phyloP scores from a whole-genome alignment of 1,284 basidiomycete genomes.

The Phylloboletellus chloephorus region DNA sequence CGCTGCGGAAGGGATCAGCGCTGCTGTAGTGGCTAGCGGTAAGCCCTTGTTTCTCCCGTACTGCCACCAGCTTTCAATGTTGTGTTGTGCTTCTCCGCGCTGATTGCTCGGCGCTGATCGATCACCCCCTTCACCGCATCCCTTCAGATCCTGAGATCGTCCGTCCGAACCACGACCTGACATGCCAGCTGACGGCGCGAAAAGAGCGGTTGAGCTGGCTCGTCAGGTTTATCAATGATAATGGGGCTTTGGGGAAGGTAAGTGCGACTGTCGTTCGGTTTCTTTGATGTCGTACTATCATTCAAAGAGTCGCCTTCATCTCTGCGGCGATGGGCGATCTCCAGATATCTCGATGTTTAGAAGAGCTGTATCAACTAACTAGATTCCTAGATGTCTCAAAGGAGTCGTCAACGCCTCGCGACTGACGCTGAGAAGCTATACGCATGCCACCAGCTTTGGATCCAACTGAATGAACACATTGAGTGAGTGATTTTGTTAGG shows the following conservation, averaged over 20 bases:
- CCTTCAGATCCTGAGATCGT: conserved; percentile 68
- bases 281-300: not conserved
- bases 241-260: conserved; percentile 72
- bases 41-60: conserved; percentile 6
- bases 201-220: conserved; percentile 76
- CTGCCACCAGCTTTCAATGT: not conserved
- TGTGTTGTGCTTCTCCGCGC: not conserved
- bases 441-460: conserved; percentile 81
- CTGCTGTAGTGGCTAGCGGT: conserved; percentile 69
- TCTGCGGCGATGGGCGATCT: not conserved
- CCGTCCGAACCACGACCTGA: conserved; percentile 74
- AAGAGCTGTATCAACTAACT: conserved; percentile 8
- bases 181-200: conserved; percentile 72
- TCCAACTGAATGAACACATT: conserved; percentile 70
- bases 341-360: not conserved
- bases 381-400: conserved; percentile 66
- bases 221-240: conserved; percentile 84
- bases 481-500: conserved; percentile 39
- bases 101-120: not conserved
- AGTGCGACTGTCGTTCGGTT: conserved; percentile 10
- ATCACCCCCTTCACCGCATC: not conserved
- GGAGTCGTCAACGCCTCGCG: conserved; percentile 69
- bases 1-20: conserved; percentile 74
- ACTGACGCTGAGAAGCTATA: conserved; percentile 88
- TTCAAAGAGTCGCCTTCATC: conserved; percentile 1